These are phyloP conservation scores for Pichia rugopelliculosa DNA, from an alignment of 805 yeast genomes.

Conservation along the genomic window DNA sequence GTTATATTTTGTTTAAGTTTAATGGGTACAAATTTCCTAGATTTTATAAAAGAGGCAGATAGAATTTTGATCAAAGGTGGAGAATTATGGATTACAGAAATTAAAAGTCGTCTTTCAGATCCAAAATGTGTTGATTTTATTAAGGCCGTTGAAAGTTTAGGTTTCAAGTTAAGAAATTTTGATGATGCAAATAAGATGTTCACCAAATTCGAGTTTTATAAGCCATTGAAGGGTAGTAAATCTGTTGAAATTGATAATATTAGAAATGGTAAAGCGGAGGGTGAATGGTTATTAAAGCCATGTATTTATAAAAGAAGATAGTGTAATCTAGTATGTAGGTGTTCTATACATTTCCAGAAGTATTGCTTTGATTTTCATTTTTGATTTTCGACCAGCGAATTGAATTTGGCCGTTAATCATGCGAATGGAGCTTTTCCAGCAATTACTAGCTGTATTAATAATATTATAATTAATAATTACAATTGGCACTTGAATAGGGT, in stretches of 20 bases:
- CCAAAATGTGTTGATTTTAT: conserved; percentile 74
- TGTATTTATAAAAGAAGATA: conserved; percentile 89
- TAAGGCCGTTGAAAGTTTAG: conserved; percentile 64
- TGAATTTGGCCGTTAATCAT: no score
- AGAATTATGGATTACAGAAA: conserved; percentile 95
- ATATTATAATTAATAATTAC: no score
- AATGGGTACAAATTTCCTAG: conserved; percentile 96
- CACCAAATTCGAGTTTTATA: conserved; percentile 87
- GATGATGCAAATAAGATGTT: conserved; percentile 90
- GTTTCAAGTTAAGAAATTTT: conserved; percentile 82
- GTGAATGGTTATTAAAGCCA: conserved; percentile 87
- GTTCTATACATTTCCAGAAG: no score
- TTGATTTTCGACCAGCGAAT: no score
- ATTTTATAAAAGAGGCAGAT: conserved; percentile 84
- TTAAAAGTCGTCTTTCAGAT: conserved; percentile 84
- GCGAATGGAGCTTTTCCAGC: no score
- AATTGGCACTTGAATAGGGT: no score
- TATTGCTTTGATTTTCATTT: no score
- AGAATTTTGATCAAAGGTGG: conserved; percentile 85
- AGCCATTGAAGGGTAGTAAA: conserved; percentile 67
- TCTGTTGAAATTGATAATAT: conserved; percentile 53
- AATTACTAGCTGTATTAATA: no score
- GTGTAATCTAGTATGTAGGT: neutral
- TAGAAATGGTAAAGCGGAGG: conserved; percentile 57
- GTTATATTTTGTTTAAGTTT: conserved; percentile 92